Conservation (phyloP, 768 basidiomycete species). For the Jaapia argillacea region DNA sequence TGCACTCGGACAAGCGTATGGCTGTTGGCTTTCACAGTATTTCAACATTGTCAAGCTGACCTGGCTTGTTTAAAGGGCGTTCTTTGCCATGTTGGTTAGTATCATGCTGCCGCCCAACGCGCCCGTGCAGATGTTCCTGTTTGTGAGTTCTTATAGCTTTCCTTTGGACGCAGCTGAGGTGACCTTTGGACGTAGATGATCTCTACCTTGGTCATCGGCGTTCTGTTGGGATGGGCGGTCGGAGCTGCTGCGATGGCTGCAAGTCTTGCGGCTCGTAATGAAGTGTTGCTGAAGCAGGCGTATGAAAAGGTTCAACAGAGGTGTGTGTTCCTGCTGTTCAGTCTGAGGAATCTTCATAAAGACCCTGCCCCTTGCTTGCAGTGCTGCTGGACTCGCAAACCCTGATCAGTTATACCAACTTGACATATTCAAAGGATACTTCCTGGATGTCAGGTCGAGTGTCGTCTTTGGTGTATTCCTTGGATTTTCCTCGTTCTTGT, state of each 20-base stretch:
- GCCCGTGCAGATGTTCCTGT: constrained; percentile 37
- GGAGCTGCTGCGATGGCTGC: constrained; percentile 45
- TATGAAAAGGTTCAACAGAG: constrained; percentile 20
- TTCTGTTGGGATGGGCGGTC: constrained; percentile 43
- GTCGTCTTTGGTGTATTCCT: constrained; percentile 40
- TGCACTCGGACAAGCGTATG: constrained; percentile 31
- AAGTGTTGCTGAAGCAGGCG: constrained; percentile 19
- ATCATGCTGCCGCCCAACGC: constrained; percentile 39
- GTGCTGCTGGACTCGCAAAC: constrained; percentile 25
- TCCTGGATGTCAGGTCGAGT: constrained; percentile 38
- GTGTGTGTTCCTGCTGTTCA: too few relatives aligned
- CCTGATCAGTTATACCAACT: constrained; percentile 25
- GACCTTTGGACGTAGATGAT: constrained; percentile 21
- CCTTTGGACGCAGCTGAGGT: too few relatives aligned
- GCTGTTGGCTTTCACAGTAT: constrained; percentile 8
- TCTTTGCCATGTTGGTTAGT: constrained; percentile 32
- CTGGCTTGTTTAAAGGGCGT: constrained; percentile 21
- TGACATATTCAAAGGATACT: constrained; percentile 38
- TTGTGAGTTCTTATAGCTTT: constrained; percentile 22
- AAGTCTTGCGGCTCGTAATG: constrained; percentile 27
- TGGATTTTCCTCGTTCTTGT: constrained; percentile 30
- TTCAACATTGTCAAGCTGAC: constrained; percentile 1
- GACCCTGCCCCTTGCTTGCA: constrained; percentile 7
- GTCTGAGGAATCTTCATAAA: neutral
- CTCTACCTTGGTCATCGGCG: constrained; percentile 35